Evolutionary conservation across 2,329 filamentous ascomycete genomes (phyloP).

Genomic region (Fusarium neocosmosporiellum): DNA sequence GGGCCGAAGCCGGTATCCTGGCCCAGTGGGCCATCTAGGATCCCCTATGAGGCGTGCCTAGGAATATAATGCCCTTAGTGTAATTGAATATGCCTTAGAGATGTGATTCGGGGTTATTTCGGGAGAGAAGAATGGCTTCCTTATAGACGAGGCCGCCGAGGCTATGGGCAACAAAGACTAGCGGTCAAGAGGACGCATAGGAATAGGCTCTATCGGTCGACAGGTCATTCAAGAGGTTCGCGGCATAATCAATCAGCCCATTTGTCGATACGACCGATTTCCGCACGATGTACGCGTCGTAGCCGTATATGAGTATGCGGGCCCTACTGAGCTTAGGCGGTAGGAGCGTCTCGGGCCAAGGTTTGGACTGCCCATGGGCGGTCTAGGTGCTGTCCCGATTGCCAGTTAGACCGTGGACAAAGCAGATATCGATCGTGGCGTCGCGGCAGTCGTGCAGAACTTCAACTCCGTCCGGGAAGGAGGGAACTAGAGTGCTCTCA

Average conservation of each 20-base stretch:
- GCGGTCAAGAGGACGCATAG: conserved; percentile 28
- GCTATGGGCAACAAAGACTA: conserved; percentile 54
- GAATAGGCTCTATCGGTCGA: conserved; percentile 32
- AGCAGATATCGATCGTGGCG: conserved; percentile 45
- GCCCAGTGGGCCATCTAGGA: conserved; percentile 50
- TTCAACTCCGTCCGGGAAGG: conserved; percentile 24
- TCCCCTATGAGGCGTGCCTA: conserved; percentile 53
- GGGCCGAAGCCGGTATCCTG: conserved; percentile 38
- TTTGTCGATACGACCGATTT: conserved; percentile 39
- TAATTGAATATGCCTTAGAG: conserved; percentile 44
- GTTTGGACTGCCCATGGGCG: conserved; percentile 35
- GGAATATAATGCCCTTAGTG: conserved; percentile 47
- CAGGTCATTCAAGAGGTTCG: conserved; percentile 45
- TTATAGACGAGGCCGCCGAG: conserved; percentile 55
- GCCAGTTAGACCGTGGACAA: conserved; percentile 55
- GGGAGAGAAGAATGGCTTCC: conserved; percentile 48
- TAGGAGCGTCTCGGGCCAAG: conserved; percentile 51
- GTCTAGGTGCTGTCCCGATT: conserved; percentile 54
- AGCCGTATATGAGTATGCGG: conserved; percentile 55
- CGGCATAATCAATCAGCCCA: conserved; percentile 44
- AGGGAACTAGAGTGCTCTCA: neutral
- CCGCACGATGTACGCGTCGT: conserved; percentile 47
- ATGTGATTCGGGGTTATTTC: conserved; percentile 44
- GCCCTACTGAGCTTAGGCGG: conserved; percentile 43
- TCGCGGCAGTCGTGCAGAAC: conserved; percentile 11